phyloP scores from a whole-genome alignment of 371 early-diverging fungal genomes.

The Mortierella sp. region DNA sequence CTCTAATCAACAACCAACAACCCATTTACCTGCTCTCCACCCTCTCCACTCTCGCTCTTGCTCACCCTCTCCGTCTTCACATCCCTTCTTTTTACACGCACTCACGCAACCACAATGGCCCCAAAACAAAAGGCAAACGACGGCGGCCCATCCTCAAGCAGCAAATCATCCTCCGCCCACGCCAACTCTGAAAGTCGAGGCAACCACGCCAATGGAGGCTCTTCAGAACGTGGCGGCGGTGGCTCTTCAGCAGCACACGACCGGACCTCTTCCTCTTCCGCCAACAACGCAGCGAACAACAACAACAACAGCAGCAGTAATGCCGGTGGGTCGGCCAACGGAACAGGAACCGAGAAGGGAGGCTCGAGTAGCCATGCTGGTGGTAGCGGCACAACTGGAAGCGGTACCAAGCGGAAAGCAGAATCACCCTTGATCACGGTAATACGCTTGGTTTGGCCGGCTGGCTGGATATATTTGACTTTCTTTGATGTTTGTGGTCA shows the following conservation, averaged over 20 bases:
- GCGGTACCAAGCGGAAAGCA: conserved; percentile 49
- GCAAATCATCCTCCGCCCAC: conserved; percentile 8
- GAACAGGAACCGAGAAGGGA: conserved; percentile 27
- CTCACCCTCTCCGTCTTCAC: background rate
- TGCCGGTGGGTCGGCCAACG: conserved; percentile 13
- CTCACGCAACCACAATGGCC: conserved; percentile 25
- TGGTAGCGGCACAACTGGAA: conserved; percentile 6
- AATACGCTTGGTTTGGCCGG: no score
- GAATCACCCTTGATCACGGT: conserved; percentile 46
- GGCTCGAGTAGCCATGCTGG: conserved; percentile 20
- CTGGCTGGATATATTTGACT: background rate
- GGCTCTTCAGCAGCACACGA: conserved; percentile 7
- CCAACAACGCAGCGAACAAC: background rate
- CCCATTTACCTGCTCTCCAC: no score
- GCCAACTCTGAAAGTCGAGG: conserved; percentile 31
- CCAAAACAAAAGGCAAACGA: conserved; percentile 48
- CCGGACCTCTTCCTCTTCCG: background rate
- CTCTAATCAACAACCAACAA: no score
- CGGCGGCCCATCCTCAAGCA: conserved; percentile 12
- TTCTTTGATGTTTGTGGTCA: background rate
- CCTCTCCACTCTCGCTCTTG: background rate
- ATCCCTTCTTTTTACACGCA: background rate
- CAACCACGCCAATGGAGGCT: conserved; percentile 20
- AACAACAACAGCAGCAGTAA: background rate
- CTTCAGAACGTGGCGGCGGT: conserved; percentile 30